Evolutionary conservation across 345 rosid species (phyloP), one percentile per base, ranked within the genome.

Genomic region (Jatropha curcas): DNA sequence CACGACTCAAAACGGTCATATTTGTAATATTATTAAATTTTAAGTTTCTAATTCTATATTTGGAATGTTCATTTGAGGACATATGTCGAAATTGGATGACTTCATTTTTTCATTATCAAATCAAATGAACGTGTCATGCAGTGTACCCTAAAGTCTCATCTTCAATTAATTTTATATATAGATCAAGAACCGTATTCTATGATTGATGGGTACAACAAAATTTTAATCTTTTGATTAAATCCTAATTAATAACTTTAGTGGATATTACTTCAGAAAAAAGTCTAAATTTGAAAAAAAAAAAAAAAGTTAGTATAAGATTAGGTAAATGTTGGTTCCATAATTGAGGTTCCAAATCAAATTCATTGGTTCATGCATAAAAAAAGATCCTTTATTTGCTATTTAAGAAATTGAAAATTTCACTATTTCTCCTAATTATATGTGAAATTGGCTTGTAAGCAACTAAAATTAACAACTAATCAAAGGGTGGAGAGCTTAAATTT

Each of bases 311-410:
- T 43, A 52, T 30, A 11, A 43, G 43, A 46, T 41, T 59, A 22
- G 74, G 74, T 70, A 33, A 31, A 22, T 12, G 28, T 34, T 28
- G 2, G 65, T 43, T 39, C 55, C 65, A 5, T 19, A 59, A 58
- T 70, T 56, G 10, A 11, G 27, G 4, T 39, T 4, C 62, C 52
- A 37, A 57, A 25, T 57, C 65, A 41, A 68, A 60, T 22, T 19
- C 5, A 34, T 34, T 51, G 28, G 20, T n/a, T n/a, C 51, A 1
- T 35, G 7, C 10, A 52, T 4, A 7, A 52, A 33, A 1, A 31
- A 2, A 10, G 9, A 22, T 0, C 22, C n/a, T 33, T 67, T 34
- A 25, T 68, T 52, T 67, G n/a, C 33, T 52, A 2, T n/a, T 1
- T 11, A 4, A 11, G 13, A 22, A 24, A 68, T 33, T 25, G 24